These are phyloP conservation scores for Penicillium freii DNA, from an alignment of 2,329 filamentous ascomycete species.

Conservation along the genomic window DNA sequence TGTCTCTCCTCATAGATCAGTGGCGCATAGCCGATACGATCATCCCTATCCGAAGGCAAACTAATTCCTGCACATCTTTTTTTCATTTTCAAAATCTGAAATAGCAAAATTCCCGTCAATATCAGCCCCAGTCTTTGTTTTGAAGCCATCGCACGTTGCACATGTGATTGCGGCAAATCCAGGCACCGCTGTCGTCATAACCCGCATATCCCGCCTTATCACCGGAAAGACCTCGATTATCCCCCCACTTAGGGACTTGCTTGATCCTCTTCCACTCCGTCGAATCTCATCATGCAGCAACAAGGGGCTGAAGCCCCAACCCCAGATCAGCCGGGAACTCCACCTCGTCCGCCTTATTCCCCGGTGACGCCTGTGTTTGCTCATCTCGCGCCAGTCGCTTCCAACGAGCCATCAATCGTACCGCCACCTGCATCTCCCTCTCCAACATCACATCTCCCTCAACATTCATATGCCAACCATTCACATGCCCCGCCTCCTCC, in stretches of 20 bases:
- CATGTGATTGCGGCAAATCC: constrained; percentile 7
- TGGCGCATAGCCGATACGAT: neutral
- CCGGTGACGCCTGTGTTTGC: constrained; percentile 48
- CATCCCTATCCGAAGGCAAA: neutral
- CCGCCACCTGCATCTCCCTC: constrained; percentile 34
- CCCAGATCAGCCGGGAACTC: constrained; percentile 35
- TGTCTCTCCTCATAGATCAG: neutral
- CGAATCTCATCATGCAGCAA: constrained; percentile 11
- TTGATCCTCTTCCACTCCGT: constrained; percentile 1
- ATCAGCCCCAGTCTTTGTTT: neutral
- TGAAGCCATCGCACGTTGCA: neutral
- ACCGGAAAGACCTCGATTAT: neutral
- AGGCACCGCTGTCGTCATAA: constrained; percentile 20
- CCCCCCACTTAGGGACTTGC: constrained; percentile 5
- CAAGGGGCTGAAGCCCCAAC: constrained; percentile 14
- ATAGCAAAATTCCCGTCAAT: neutral
- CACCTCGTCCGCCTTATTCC: constrained; percentile 48
- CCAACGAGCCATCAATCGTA: constrained; percentile 30
- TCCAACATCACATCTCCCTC: constrained; percentile 21
- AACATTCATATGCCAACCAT: constrained; percentile 9
- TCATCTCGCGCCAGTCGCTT: constrained; percentile 33
- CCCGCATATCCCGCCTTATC: constrained; percentile 7
- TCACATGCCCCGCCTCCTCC: constrained; percentile 17
- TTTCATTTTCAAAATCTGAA: neutral
- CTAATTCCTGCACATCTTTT: neutral